A percentile compares a stretch with the other conserved stretches of the same genome.
Conservation (phyloP, 495 filamentous ascomycete genomes). For the Penicillium bovifimosum region DNA sequence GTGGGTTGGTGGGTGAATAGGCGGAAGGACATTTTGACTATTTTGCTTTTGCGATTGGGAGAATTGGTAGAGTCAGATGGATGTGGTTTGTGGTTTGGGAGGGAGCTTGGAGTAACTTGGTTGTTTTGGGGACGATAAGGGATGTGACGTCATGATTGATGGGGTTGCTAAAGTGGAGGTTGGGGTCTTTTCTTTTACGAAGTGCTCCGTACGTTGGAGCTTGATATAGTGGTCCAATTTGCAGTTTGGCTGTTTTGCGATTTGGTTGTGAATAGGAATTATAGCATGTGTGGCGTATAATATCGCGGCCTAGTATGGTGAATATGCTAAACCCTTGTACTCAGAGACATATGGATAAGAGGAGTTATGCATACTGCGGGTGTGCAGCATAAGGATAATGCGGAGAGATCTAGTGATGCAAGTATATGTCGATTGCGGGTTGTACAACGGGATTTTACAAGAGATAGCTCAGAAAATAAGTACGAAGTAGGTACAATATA, state of each 20-base stretch:
- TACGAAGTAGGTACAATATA: background rate
- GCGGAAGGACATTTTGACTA: conserved; percentile 22
- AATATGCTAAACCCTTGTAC: background rate
- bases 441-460: too few relatives aligned
- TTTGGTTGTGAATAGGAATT: too few relatives aligned
- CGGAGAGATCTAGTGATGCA: background rate
- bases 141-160: background rate
- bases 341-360: background rate
- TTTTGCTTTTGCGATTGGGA: conserved; percentile 1
- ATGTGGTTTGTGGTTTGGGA: too few relatives aligned
- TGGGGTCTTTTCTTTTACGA: conserved; percentile 1
- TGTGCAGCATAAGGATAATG: too few relatives aligned
- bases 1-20: conserved; percentile 31
- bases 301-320: background rate
- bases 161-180: background rate
- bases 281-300: too few relatives aligned
- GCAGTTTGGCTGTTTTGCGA: too few relatives aligned
- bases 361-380: too few relatives aligned
- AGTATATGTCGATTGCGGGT: too few relatives aligned
- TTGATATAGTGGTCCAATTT: too few relatives aligned
- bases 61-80: background rate
- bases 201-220: too few relatives aligned
- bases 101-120: background rate
- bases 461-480: background rate
- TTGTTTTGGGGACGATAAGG: background rate